Base-by-base conservation (phyloP, 768 basidiomycete species). In the Auricularia sp. region DNA sequence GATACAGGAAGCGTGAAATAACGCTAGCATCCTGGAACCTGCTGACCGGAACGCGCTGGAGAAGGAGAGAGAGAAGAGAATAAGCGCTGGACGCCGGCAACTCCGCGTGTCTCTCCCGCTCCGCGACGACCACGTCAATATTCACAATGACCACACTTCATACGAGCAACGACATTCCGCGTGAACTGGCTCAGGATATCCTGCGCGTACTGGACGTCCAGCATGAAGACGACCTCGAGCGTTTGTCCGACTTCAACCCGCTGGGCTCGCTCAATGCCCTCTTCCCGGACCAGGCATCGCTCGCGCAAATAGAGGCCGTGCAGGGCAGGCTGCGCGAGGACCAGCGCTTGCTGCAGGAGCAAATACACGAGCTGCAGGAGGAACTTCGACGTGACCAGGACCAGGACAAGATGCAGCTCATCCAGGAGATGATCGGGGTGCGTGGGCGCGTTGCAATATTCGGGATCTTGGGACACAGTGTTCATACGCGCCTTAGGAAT, bases 351-450 rank as follows among this genome's bases (percentile, higher is more conserved):
- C 75, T 96, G 35, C 85, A 88, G 71, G 76, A 77, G 21, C 91
- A 95, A 76, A 87, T 97, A 54, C 79, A 85, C 62, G 67, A 74
- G 10, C 78, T 98, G 63, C 83, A 87, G 66, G 78, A 75, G 33
- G 86, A 91, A 71, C 76, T 98, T 63, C 80, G 80, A 68, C 77
- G 75, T 12, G 89, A 90, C 68, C 93, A 96, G 73, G 90, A 94
- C 75, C 90, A 90, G n/a, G 84, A 84, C 63, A 81, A 86, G 68
- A 94, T 98, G 90, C 86, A 88, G 63, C 77, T 87, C 62, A 93
- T 97, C 36, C 97, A 98, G 74, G 92, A 92, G 74, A 93, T 97
- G 84, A 98, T 99, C 63, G 93, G 90, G 23, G 96, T 98, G 68
- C 65, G 84, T 72, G 11, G 29, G 12, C 34, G 44, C 3, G 11